Conservation (phyloP, 2,329 filamentous ascomycete species). For the Trichophyton mentagrophytes region DNA sequence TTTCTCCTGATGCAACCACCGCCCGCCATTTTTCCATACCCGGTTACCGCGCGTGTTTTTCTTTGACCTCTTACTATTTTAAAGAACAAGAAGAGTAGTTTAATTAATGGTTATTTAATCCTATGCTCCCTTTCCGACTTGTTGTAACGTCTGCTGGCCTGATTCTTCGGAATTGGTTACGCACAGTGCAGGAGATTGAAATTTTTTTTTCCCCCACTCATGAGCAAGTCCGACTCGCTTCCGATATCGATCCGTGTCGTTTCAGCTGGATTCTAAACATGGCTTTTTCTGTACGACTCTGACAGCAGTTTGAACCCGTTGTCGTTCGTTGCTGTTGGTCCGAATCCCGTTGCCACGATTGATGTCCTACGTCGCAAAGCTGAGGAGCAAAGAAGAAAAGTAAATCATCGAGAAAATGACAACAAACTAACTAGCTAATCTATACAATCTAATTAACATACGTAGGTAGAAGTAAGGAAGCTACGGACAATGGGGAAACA, state of each 20-base stretch:
- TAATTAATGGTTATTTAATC: constrained; percentile 5
- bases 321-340: background rate
- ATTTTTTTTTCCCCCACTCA: background rate
- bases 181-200: background rate
- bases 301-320: background rate
- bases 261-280: background rate
- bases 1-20: background rate
- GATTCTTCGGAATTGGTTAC: background rate
- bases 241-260: background rate
- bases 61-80: constrained; percentile 4
- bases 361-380: background rate
- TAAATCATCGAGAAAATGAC: background rate
- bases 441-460: background rate
- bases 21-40: constrained; percentile 3
- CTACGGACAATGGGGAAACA: background rate
- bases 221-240: background rate
- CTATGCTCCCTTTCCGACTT: background rate
- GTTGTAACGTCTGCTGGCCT: background rate
- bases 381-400: background rate
- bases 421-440: background rate
- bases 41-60: constrained; percentile 4
- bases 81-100: constrained; percentile 4
- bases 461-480: background rate
- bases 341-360: background rate
- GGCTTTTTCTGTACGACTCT: background rate